Evolutionary conservation across 2,329 filamentous ascomycete genomes (phyloP).

Genomic region (Dryadomyces sulphureus): DNA sequence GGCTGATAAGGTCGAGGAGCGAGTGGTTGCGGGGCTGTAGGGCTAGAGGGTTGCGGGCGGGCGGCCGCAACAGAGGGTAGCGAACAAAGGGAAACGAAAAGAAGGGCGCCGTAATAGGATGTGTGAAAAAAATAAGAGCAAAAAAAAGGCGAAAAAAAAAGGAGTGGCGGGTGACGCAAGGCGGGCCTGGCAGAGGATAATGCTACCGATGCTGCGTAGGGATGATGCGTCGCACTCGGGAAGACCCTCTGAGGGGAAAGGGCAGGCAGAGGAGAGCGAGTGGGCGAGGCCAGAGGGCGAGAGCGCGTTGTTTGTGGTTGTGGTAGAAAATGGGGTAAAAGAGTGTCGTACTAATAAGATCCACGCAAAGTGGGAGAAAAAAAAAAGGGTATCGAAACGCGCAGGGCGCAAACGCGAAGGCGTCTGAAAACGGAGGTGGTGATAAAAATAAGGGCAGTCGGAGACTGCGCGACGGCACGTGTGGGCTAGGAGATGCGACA

Average conservation of each 20-base stretch:
- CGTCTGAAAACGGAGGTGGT: no score
- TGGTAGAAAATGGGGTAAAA: neutral
- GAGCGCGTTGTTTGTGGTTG: neutral
- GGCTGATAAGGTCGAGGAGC: no score
- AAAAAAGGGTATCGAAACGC: neutral
- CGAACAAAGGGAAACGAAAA: neutral
- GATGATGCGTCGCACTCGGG: no score
- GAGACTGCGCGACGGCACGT: no score
- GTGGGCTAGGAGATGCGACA: no score
- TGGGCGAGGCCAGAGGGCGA: neutral
- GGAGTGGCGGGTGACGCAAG: neutral
- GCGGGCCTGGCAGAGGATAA: neutral
- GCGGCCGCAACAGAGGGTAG: neutral
- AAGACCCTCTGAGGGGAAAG: neutral
- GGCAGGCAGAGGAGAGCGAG: neutral
- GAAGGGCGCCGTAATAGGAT: neutral
- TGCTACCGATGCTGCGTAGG: no score
- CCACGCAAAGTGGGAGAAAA: neutral
- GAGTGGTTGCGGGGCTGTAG: no score
- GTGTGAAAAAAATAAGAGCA: conserved; percentile 1
- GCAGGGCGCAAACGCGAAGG: no score
- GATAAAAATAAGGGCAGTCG: no score
- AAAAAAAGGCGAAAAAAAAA: conserved; percentile 8
- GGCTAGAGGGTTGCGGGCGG: neutral
- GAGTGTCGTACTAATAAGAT: neutral